Evolutionary conservation across 1,284 basidiomycete genomes (phyloP).

Genomic region (Grifola frondosa): DNA sequence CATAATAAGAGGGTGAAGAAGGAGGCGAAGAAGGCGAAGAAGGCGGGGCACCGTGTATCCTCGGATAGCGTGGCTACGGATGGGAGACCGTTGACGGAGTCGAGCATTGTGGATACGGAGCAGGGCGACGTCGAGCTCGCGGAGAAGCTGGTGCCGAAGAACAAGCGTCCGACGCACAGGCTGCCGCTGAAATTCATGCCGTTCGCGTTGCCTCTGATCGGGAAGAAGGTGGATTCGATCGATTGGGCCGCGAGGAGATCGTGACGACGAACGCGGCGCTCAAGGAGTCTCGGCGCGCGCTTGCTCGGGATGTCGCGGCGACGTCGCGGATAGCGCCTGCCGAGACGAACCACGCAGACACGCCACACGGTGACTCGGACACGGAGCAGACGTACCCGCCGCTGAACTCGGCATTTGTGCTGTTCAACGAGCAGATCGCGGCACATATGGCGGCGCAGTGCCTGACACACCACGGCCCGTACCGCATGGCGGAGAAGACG

Average conservation of each 20-base stretch:
- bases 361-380: slow-evolving; percentile 18
- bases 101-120: slow-evolving; percentile 46
- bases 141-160: slow-evolving; percentile 61
- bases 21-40: slow-evolving; percentile 31
- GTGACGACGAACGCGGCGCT: slow-evolving; percentile 50
- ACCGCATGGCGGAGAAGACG: slow-evolving; percentile 69
- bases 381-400: slow-evolving; percentile 60
- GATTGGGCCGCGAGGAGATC: slow-evolving; percentile 85
- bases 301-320: slow-evolving; percentile 31
- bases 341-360: slow-evolving; percentile 23
- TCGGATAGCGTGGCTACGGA: slow-evolving; percentile 12
- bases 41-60: slow-evolving; percentile 31
- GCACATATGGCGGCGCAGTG: slow-evolving; percentile 83
- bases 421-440: slow-evolving; percentile 92
- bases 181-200: slow-evolving; percentile 59
- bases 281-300: slow-evolving; percentile 44
- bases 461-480: slow-evolving; percentile 77
- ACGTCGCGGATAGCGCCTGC: slow-evolving; percentile 22
- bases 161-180: slow-evolving; percentile 79
- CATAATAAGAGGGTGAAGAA: slow-evolving; percentile 49
- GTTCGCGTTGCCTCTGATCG: slow-evolving; percentile 63
- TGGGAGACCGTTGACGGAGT: slow-evolving; percentile 48
- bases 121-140: slow-evolving; percentile 39
- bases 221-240: slow-evolving; percentile 89
- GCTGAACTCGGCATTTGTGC: slow-evolving; percentile 85